Conservation (phyloP, 371 early-diverging fungal species). For the Phascolomyces articulosus region DNA sequence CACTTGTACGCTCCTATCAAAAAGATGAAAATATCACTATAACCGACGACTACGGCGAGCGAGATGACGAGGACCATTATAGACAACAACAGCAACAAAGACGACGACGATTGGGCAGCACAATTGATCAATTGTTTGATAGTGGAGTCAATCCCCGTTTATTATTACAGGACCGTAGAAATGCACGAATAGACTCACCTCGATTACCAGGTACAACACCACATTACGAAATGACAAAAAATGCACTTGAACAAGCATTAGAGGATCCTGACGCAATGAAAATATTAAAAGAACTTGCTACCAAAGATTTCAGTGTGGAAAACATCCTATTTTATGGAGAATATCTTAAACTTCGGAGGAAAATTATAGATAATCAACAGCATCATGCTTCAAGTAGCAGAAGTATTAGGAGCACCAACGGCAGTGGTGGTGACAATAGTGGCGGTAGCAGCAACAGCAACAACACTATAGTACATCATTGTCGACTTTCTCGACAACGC, state of each 20-base stretch:
- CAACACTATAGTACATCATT: too few species aligned
- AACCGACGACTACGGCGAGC: background rate
- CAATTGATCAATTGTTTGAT: background rate
- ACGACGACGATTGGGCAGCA: too few species aligned
- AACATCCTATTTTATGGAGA: conserved; percentile 40
- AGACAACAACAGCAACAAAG: background rate
- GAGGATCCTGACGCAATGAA: conserved; percentile 18
- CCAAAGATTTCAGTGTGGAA: conserved; percentile 46
- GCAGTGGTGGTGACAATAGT: background rate
- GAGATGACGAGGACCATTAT: too few species aligned
- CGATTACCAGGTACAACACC: background rate
- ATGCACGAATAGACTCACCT: background rate
- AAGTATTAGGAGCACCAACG: background rate
- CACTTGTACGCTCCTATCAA: background rate
- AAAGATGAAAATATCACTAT: background rate
- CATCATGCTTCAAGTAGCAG: background rate
- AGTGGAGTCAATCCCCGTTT: background rate
- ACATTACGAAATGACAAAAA: background rate
- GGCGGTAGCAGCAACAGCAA: background rate
- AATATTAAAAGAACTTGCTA: conserved; percentile 30
- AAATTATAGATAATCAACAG: background rate
- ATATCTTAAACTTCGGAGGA: conserved; percentile 20
- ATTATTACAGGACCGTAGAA: background rate
- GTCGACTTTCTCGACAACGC: background rate
- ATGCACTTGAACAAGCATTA: conserved; percentile 23